Percentiles rank a stretch among this genome's conserved stretches.
Conservation (phyloP, 768 basidiomycete species). For the Fomitopsis serialis region DNA sequence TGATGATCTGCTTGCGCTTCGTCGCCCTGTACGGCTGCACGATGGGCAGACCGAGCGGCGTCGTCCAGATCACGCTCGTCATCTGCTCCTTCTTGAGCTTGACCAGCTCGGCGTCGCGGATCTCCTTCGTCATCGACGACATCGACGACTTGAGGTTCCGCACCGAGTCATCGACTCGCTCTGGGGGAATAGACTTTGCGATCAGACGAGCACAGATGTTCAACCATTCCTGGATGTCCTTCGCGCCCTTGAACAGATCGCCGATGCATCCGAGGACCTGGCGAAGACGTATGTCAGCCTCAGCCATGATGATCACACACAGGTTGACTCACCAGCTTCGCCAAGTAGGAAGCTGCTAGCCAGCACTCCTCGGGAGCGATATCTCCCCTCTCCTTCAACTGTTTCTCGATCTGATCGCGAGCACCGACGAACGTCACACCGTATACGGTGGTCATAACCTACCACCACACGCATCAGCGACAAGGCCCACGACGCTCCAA, state of each 20-base stretch:
- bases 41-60: constrained; percentile 90
- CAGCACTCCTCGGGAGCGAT: constrained; percentile 72
- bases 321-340: constrained; percentile 48
- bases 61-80: constrained; percentile 95
- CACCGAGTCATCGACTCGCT: constrained; percentile 43
- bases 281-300: not conserved
- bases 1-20: constrained; percentile 78
- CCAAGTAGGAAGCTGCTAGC: constrained; percentile 71
- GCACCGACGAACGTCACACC: constrained; percentile 96
- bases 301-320: not conserved
- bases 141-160: constrained; percentile 15
- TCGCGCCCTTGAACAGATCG: constrained; percentile 90
- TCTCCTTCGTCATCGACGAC: constrained; percentile 7
- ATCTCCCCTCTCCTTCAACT: constrained; percentile 72
- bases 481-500: not conserved
- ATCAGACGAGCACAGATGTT: constrained; percentile 79
- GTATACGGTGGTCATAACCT: constrained; percentile 99
- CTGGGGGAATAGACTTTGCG: constrained; percentile 76
- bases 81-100: constrained; percentile 82
- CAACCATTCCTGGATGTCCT: constrained; percentile 88
- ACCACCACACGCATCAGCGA: too few relatives aligned
- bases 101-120: constrained; percentile 17
- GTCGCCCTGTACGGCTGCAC: constrained; percentile 92
- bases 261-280: constrained; percentile 79
- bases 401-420: constrained; percentile 88